These are phyloP conservation scores for Colletotrichum lentis DNA, from an alignment of 2,329 filamentous ascomycete genomes.

Conservation along the genomic window DNA sequence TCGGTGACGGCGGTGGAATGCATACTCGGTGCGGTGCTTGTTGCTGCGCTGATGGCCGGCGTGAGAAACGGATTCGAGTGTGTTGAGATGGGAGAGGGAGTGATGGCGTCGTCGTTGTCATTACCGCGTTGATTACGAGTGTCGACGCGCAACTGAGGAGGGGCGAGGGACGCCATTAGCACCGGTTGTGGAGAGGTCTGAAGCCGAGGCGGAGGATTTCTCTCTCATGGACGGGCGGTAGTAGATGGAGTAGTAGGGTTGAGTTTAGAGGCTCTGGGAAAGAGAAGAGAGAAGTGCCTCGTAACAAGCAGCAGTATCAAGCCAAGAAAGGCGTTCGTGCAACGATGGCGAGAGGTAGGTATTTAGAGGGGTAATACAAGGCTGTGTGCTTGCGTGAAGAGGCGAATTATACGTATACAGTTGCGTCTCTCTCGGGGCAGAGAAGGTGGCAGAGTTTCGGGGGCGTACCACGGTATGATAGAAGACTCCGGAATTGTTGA, in stretches of 20 bases:
- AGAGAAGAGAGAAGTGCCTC: not conserved
- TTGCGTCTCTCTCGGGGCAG: not conserved
- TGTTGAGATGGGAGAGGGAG: slow-evolving; percentile 36
- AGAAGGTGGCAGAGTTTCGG: slow-evolving; percentile 17
- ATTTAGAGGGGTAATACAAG: slow-evolving; percentile 15
- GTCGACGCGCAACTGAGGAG: slow-evolving; percentile 36
- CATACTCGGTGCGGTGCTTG: slow-evolving; percentile 33
- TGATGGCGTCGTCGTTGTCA: slow-evolving; percentile 37
- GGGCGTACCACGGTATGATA: slow-evolving; percentile 27
- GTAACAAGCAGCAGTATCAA: not conserved
- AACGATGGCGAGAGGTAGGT: slow-evolving; percentile 17
- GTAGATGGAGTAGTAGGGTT: not conserved
- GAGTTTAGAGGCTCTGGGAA: not conserved
- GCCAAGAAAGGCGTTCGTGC: not conserved
- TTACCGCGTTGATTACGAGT: slow-evolving; percentile 29
- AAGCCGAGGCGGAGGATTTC: not conserved
- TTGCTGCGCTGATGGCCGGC: slow-evolving; percentile 37
- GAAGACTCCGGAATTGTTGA: slow-evolving; percentile 15
- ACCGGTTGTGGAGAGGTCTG: slow-evolving; percentile 15
- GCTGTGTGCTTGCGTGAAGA: slow-evolving; percentile 11
- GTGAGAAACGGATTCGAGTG: slow-evolving; percentile 43
- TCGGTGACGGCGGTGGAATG: slow-evolving; percentile 37
- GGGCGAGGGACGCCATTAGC: slow-evolving; percentile 37
- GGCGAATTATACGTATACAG: slow-evolving; percentile 7
- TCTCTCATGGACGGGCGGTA: slow-evolving; percentile 8